These are phyloP conservation scores for Phytophthora megakarya DNA, from an alignment of 352 stramenopile species.

Conservation along the genomic window DNA sequence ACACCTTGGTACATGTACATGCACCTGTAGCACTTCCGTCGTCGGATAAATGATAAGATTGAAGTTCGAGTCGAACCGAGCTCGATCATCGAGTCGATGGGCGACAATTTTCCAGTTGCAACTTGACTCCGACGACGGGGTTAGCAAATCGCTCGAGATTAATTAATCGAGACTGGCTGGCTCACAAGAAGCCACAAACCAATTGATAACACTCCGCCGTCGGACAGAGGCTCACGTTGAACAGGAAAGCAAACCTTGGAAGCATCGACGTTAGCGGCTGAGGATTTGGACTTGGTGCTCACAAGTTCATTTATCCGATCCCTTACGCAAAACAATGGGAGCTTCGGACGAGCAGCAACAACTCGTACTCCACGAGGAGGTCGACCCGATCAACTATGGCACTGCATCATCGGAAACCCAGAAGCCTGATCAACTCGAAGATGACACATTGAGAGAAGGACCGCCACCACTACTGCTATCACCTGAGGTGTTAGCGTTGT, in stretches of 20 bases:
- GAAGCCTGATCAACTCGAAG: constrained; percentile 22
- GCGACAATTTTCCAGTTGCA: constrained; percentile 6
- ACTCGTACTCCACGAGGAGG: constrained; percentile 22
- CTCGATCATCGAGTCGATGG: too few species aligned
- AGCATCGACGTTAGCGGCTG: background rate
- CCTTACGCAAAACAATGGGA: constrained; percentile 19
- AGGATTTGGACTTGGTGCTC: constrained; percentile 17
- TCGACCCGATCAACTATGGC: constrained; percentile 25
- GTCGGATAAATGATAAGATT: constrained; percentile 30
- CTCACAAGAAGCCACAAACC: background rate
- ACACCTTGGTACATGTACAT: background rate
- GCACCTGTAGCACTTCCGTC: constrained; percentile 17
- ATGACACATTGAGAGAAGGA: constrained; percentile 37
- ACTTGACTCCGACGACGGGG: constrained; percentile 1
- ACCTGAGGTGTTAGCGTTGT: constrained; percentile 33
- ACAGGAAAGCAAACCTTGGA: background rate
- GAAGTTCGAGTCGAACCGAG: too few species aligned
- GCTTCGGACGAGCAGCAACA: constrained; percentile 29
- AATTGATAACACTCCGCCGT: constrained; percentile 8
- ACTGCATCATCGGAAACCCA: constrained; percentile 12
- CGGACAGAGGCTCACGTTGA: constrained; percentile 21
- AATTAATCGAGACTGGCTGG: constrained; percentile 19
- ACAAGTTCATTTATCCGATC: constrained; percentile 21
- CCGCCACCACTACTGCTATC: constrained; percentile 33
- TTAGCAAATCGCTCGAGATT: constrained; percentile 19